Evolutionary conservation across 2,329 filamentous ascomycete species (phyloP), one percentile per base, ranked within the genome.

Genomic region (Chlorencoelia australis): DNA sequence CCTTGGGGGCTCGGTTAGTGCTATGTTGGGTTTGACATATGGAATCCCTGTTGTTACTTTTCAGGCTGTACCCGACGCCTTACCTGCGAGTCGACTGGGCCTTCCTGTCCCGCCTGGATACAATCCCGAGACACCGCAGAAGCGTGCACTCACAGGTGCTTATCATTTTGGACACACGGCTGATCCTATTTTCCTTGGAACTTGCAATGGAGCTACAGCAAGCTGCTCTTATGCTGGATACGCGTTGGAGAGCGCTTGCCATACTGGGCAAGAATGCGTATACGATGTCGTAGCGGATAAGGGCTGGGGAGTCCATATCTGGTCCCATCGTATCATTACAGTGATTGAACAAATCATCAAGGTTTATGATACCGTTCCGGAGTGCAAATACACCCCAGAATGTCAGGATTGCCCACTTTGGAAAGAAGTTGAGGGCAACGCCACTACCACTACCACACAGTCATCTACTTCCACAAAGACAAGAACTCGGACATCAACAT

Each of bases 101-200:
- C 72, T 98, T 6, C 89, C 89, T 0, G 71, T 78, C 0, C 89
- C 91, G 9, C 89, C 89, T 1, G 84, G 83, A 16, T 69, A 80
- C 30, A 72, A 88, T 51, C 72, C 85, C 16, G 67, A 72, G 27
- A 68, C 73, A 20, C 80, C 85, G 19, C 85, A 93, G 52, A 69
- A 73, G 24, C 69, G 85, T 27, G 62, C 74, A 40, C 72, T 76
- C 51, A 93, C 86, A 0, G 88, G 85, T 9, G 70, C 82, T 0
- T 93, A 78, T 54, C 91, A 98, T 59, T 89, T 95, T 56, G 91
- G 91, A 4, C 88, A 96, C 53, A 96, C 87, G 0, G 91, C 91
- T 1, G 91, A 98, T 59, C 91, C 91, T 0, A 79, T 98, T 21
- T 98, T 81, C 53, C 88, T 95, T 64, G 91, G 91, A 20, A 84